Conservation (phyloP, 805 yeast genomes). For the Scheffersomyces lignosus region DNA sequence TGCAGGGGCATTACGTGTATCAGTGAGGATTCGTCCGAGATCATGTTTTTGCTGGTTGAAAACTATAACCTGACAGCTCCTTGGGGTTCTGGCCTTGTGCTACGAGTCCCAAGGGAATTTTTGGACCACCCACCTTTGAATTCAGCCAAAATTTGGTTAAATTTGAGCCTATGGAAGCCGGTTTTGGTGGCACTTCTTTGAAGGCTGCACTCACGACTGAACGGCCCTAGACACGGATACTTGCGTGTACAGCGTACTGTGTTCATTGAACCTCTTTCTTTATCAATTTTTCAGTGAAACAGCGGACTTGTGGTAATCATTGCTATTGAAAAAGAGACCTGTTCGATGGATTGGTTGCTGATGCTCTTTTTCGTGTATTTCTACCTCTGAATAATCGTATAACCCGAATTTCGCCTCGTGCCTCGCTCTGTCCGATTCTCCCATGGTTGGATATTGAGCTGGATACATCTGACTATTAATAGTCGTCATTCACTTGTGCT, state of each 20-base stretch:
- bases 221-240: no score
- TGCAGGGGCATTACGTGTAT: constrained; percentile 99
- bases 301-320: no score
- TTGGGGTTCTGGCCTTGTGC: constrained; percentile 48
- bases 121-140: constrained; percentile 48
- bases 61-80: constrained; percentile 95
- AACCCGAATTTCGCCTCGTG: no score
- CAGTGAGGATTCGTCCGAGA: constrained; percentile 99
- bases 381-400: no score
- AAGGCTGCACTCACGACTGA: no score
- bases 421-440: constrained; percentile 46
- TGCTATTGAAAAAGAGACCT: no score
- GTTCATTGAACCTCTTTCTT: no score
- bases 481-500: no score
- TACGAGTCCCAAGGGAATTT: constrained; percentile 66
- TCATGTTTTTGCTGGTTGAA: constrained; percentile 99
- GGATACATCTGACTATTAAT: constrained; percentile 34
- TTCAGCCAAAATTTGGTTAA: neutral
- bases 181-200: constrained; percentile 28
- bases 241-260: no score
- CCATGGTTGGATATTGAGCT: constrained; percentile 43
- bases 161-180: neutral
- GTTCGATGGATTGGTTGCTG: no score
- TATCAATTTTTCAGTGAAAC: no score
- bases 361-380: no score